Evolutionary conservation across 805 yeast genomes (phyloP), one percentile per base, ranked within the genome.

Genomic region (Candida nemodendra): DNA sequence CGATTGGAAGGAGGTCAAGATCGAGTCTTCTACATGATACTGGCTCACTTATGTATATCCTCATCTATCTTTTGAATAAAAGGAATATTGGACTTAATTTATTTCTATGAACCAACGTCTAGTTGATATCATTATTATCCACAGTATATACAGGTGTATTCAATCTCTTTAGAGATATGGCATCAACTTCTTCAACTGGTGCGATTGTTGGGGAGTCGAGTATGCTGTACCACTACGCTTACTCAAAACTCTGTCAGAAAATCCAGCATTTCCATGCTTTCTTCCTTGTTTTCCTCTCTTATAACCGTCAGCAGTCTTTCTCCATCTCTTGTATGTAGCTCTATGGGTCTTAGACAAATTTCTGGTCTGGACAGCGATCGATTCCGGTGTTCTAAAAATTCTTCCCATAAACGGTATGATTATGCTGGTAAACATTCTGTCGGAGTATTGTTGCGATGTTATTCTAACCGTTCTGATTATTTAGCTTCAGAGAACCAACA

Each of bases 221-320:
- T 64, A 57, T 6, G 71, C 76, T 49, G 72, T 82, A 21, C 78
- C 83, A 48, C 79, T 75, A 62, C 83, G 69, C 51, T 72, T 72
- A 43, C 76, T 68, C 54, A 84, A 64, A 18, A 75, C 69, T 35
- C 80, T 71, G 27, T 76, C 66, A 22, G 89, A 74, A 83, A 93
- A 90, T 16, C 95, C 90, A 2, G 89, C 86, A 56, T 90, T 90
- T 34, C 97, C 96, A 60, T 90, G 97, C 49, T 85, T 84, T 67
- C 95, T 78, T 9, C 96, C 95, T 15, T 95, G 84, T 51, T 79
- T 78, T 45, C 74, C 90, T 57, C 87, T 68, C 51, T 79, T 75
- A 63, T 71, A 73, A 15, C 69, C 81, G n/a, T 78, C 75, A 2
- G 84, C 87, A 4, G 84, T 82, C 53, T 79, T 80, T 59, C 83